A percentile compares a stretch with the other conserved stretches of the same genome.
phyloP scores from a whole-genome alignment of 176 grass and related monocot genomes.

The Pontederia crassipes region DNA sequence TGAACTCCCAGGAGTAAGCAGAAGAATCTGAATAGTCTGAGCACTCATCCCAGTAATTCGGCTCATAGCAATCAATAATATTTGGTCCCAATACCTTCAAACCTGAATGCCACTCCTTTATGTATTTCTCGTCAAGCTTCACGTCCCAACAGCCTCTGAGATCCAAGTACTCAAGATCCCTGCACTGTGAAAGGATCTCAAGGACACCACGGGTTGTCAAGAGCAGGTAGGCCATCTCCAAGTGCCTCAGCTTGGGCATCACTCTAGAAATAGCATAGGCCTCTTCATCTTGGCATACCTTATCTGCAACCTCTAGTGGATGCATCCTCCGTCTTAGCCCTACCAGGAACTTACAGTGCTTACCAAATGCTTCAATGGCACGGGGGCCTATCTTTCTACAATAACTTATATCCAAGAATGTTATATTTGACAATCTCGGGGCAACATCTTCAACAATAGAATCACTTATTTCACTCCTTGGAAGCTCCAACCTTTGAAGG shows the following conservation, averaged over 20 bases:
- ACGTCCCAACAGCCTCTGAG: slow-evolving; percentile 89
- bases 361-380: slow-evolving; percentile 71
- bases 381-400: slow-evolving; percentile 76
- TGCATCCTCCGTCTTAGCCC: slow-evolving; percentile 74
- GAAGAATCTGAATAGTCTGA: slow-evolving; percentile 64
- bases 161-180: slow-evolving; percentile 70
- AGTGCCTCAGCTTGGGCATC: slow-evolving; percentile 73
- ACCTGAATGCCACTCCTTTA: slow-evolving; percentile 44
- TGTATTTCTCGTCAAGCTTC: slow-evolving; percentile 48
- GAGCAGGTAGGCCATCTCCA: slow-evolving; percentile 75
- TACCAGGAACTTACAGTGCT: slow-evolving; percentile 44
- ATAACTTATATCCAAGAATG: slow-evolving; percentile 83
- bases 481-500: slow-evolving; percentile 64
- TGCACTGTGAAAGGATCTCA: slow-evolving; percentile 59
- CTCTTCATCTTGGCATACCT: slow-evolving; percentile 76
- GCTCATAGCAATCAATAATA: slow-evolving; percentile 80
- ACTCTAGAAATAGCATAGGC: slow-evolving; percentile 64
- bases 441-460: slow-evolving; percentile 56
- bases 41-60: slow-evolving; percentile 74
- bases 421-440: slow-evolving; percentile 49
- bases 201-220: slow-evolving; percentile 46
- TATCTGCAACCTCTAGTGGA: slow-evolving; percentile 53
- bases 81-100: slow-evolving; percentile 60
- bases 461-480: slow-evolving; percentile 87
- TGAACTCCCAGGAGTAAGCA: slow-evolving; percentile 81